These are phyloP conservation scores for Ophiostoma australiae DNA, from an alignment of 2,329 filamentous ascomycete genomes.

Conservation along the genomic window DNA sequence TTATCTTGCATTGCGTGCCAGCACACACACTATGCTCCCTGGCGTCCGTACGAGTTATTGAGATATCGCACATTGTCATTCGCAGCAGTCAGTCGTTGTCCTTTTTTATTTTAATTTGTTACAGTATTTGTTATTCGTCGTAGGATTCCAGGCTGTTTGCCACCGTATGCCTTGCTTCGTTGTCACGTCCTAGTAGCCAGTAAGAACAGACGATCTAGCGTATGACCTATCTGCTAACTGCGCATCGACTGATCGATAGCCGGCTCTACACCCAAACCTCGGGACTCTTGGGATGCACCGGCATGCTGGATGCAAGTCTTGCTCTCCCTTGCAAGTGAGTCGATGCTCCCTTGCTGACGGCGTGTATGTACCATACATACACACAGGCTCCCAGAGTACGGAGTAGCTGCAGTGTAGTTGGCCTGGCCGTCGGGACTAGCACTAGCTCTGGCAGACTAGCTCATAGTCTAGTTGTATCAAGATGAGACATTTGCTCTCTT, in stretches of 20 bases:
- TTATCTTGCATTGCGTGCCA: neutral
- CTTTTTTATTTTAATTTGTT: too few species aligned
- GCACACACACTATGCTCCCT: neutral
- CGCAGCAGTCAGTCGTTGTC: neutral
- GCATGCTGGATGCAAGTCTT: neutral
- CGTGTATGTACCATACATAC: too few species aligned
- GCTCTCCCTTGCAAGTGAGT: neutral
- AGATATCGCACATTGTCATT: neutral
- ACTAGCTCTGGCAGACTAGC: neutral
- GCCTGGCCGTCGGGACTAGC: neutral
- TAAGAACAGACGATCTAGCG: neutral
- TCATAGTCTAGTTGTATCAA: neutral
- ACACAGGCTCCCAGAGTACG: neutral
- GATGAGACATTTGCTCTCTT: neutral
- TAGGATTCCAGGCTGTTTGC: neutral
- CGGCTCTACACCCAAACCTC: constrained; percentile 31
- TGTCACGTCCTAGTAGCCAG: neutral
- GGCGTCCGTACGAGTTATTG: too few species aligned
- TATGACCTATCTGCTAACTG: neutral
- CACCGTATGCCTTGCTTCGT: neutral
- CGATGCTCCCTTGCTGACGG: constrained; percentile 4
- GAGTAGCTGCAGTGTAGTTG: neutral
- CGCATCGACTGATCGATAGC: constrained; percentile 28
- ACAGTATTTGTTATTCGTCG: neutral
- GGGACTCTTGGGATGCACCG: constrained; percentile 23